Base-by-base conservation (phyloP, 768 basidiomycete genomes). In the Mycena pura region DNA sequence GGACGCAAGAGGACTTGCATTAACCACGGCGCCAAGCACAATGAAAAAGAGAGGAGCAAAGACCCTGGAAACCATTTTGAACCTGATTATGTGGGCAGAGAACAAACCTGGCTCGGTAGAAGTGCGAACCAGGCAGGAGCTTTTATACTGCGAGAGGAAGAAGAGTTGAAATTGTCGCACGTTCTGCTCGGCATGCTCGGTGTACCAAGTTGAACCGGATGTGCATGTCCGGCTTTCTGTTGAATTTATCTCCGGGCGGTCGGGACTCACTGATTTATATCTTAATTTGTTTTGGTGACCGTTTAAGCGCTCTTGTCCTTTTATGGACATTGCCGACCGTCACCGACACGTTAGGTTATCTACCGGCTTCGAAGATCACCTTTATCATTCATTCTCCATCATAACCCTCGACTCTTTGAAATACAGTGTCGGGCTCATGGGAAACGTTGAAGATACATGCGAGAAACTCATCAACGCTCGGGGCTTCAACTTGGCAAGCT, bases 11-110 rank as follows among this genome's bases (percentile, higher is more conserved):
- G 47, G 47, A 49, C 29, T 32, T 49, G 47, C 47, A 21, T 49
- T 49, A 8, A 24, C 47, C 47, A 49, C 21, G 31, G 47, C 28
- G 31, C 31, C 47, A 49, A 49, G 31, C 15, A 36, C 32, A 4
- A 49, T 49, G 13, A 32, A n/a, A 21, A 49, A 49, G 47, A 49
- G 47, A 49, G 32, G 47, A 19, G 46, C 3, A 47, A 47, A 47
- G 31, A 47, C 46, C 46, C 32, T 47, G 28, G 47, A 49, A 19
- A 36, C 47, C 47, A 49, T 49, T 32, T 31, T 22, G 19, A 34
- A 49, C 47, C n/a, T 32, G 47, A 49, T 29, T 29, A 49, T 21
- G 47, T 49, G 24, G 34, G 14, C 8, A 36, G 31, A 9, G 47
- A 49, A 21, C 19, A 28, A 49, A 49, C 34, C 47, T 34, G 34